A percentile compares a stretch with the other conserved stretches of the same genome.
Evolutionary conservation across 2,329 filamentous ascomycete species (phyloP).

Genomic region (Colletotrichum gigasporum): DNA sequence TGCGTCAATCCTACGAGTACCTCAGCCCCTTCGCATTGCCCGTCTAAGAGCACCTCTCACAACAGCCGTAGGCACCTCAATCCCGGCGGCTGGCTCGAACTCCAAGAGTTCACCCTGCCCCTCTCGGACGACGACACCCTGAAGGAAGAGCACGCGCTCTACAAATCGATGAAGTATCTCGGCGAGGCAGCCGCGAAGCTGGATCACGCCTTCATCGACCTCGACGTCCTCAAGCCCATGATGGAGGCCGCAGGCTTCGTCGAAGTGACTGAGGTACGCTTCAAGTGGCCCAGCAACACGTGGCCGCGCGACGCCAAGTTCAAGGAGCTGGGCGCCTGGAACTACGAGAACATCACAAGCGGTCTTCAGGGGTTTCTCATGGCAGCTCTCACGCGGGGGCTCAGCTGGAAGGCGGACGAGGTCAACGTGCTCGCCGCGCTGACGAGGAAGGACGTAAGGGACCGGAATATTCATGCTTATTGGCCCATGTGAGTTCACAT

Average conservation of each 20-base stretch:
- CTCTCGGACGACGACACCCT: slow-evolving; percentile 29
- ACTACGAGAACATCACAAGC: slow-evolving; percentile 41
- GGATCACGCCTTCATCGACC: slow-evolving; percentile 22
- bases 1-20: slow-evolving; percentile 54
- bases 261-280: slow-evolving; percentile 40
- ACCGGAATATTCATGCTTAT: slow-evolving; percentile 39
- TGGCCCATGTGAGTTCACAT: slow-evolving; percentile 49
- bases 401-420: slow-evolving; percentile 46
- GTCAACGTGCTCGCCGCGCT: slow-evolving; percentile 36
- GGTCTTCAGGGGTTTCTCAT: slow-evolving; percentile 47
- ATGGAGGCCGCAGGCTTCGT: slow-evolving; percentile 45
- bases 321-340: slow-evolving; percentile 47
- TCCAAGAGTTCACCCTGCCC: slow-evolving; percentile 28
- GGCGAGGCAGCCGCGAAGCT: slow-evolving; percentile 33
- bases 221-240: slow-evolving; percentile 17
- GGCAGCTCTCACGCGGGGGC: slow-evolving; percentile 46
- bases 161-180: slow-evolving; percentile 37
- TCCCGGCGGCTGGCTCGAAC: slow-evolving; percentile 27
- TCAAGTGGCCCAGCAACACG: slow-evolving; percentile 48
- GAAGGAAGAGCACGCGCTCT: slow-evolving; percentile 25
- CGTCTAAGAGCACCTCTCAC: slow-evolving; percentile 50
- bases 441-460: slow-evolving; percentile 37
- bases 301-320: slow-evolving; percentile 46
- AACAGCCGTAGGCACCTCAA: slow-evolving; percentile 36
- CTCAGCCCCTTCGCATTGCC: slow-evolving; percentile 45